These are phyloP conservation scores for Calonectria henricotiae DNA, from an alignment of 2,329 filamentous ascomycete species.

Conservation along the genomic window DNA sequence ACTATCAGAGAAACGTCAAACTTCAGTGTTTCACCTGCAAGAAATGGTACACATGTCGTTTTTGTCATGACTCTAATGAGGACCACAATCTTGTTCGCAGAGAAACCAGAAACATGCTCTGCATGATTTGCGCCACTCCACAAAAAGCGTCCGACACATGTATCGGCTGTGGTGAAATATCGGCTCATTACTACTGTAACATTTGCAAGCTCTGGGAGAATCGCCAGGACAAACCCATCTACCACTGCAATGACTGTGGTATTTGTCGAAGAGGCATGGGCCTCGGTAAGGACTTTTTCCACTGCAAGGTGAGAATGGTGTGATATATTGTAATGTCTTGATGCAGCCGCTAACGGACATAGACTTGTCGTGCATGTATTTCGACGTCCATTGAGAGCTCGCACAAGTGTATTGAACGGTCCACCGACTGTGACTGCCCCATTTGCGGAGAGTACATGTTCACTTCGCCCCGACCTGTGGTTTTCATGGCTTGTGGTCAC, in stretches of 20 bases:
- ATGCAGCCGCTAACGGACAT: conserved; percentile 40
- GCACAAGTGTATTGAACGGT: conserved; percentile 95
- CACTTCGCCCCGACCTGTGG: conserved; percentile 88
- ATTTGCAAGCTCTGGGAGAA: conserved; percentile 99
- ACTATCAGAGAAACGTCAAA: conserved; percentile 97
- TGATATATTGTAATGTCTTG: conserved; percentile 15
- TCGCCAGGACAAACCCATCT: conserved; percentile 90
- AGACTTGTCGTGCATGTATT: conserved; percentile 95
- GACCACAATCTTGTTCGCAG: conserved; percentile 85
- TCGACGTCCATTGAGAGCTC: conserved; percentile 87
- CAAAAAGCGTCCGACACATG: conserved; percentile 88
- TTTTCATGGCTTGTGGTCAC: conserved; percentile 96
- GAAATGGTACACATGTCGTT: conserved; percentile 94
- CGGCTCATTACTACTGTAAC: conserved; percentile 92
- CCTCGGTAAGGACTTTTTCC: conserved; percentile 96
- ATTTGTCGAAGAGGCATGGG: conserved; percentile 94
- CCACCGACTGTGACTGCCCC: conserved; percentile 95
- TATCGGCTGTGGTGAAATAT: conserved; percentile 80
- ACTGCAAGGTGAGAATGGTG: conserved; percentile 84
- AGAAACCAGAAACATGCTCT: conserved; percentile 95
- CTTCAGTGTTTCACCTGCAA: conserved; percentile 92
- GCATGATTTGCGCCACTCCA: conserved; percentile 92
- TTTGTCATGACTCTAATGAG: conserved; percentile 91
- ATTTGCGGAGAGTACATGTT: conserved; percentile 99
- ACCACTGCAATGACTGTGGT: conserved; percentile 96